phyloP scores from a whole-genome alignment of 2,329 filamentous ascomycete genomes.

The Lachnellula subtilissima region DNA sequence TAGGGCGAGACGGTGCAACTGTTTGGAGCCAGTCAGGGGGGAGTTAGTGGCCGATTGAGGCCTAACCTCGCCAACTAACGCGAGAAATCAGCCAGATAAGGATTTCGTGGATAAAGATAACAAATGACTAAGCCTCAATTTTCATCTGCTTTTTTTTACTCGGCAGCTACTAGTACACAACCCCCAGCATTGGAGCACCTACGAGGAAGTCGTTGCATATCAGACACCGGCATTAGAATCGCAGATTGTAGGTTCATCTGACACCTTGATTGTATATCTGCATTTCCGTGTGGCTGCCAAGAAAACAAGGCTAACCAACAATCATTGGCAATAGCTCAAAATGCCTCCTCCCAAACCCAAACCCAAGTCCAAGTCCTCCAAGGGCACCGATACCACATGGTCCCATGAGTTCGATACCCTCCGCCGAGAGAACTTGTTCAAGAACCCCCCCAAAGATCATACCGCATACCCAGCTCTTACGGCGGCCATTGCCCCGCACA shows the following conservation, averaged over 20 bases:
- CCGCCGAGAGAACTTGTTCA: constrained; percentile 82
- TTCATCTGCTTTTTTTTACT: neutral
- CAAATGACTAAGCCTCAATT: neutral
- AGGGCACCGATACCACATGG: constrained; percentile 64
- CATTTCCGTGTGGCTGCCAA: neutral
- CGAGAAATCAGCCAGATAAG: neutral
- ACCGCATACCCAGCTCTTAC: constrained; percentile 85
- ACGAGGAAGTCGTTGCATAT: neutral
- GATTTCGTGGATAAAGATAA: neutral
- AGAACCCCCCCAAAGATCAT: constrained; percentile 79
- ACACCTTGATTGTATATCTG: neutral
- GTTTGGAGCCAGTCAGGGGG: neutral
- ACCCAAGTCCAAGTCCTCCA: constrained; percentile 2
- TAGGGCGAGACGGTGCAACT: neutral
- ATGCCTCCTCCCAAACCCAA: constrained; percentile 23
- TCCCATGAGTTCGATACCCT: constrained; percentile 80
- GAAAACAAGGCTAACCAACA: neutral
- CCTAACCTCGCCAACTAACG: neutral
- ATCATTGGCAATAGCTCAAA: constrained; percentile 5
- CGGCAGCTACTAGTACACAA: neutral
- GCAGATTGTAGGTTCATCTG: neutral
- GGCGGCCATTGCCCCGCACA: constrained; percentile 81
- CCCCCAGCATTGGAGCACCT: neutral
- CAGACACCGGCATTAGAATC: neutral
- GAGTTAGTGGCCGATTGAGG: neutral